Evolutionary conservation across 2,329 filamentous ascomycete genomes (phyloP), one percentile per base, ranked within the genome.

Genomic region (Scedosporium apiospermum): DNA sequence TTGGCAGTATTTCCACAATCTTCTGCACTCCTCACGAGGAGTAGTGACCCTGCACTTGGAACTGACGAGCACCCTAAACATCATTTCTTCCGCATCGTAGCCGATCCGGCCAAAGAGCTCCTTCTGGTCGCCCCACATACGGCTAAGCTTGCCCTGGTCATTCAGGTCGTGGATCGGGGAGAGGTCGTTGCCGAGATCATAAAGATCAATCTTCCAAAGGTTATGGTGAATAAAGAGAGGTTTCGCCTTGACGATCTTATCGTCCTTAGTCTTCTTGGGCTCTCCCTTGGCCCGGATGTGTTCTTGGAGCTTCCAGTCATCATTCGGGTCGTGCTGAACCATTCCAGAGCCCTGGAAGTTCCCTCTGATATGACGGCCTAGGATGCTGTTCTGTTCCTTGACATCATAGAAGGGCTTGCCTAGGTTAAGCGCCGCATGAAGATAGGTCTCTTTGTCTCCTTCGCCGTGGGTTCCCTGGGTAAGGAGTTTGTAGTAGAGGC

Each of bases 361-460:
- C 38, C 65, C 68, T 58, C 72, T 71, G 65, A 72, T 55, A 63
- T 66, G 67, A 3, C 71, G 70, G 10, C 75, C 75, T 1, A 76
- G 63, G 30, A 72, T 67, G 4, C 62, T 65, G n/a, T 71, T 69
- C 0, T 65, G 65, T 27, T 72, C 72, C 61, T 71, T 69, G 60
- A 78, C 73, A 66, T 74, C 69, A 67, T 78, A 79, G 64, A 72
- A 77, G 0, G 75, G 72, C 6, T 70, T 65, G 2, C 70, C 69
- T n/a, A 79, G 68, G 7, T 72, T 76, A n/a, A 75, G 66, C 6
- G 78, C 78, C 0, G 77, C 78, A 59, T 74, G 75, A 9, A 77
- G 65, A 63, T 80, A 80, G 0, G 78, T 81, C 64, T 82, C 78
- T 67, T 80, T 80, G 69, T 81, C 78, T 26, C 78, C 78, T 63